These are phyloP conservation scores for Boletus coccyginus DNA, from an alignment of 768 basidiomycete species.

Conservation along the genomic window DNA sequence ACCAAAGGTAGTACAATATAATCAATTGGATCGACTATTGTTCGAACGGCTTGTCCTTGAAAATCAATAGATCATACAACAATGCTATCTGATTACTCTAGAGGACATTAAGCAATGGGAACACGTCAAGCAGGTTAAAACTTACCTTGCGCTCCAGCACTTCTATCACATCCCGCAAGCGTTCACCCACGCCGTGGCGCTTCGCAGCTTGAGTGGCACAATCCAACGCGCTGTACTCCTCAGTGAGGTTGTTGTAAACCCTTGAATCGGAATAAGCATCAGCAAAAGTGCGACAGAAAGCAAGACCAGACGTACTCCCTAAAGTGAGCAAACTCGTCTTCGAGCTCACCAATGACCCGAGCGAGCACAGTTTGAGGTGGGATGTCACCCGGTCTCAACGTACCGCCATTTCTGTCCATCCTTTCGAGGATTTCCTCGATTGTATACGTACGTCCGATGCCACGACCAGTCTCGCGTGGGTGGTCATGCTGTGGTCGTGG, in stretches of 20 bases:
- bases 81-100: conserved; percentile 95
- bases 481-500: neutral
- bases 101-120: neutral
- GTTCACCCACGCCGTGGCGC: conserved; percentile 82
- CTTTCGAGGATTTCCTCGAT: conserved; percentile 27
- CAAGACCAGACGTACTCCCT: conserved; percentile 63
- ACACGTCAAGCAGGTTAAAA: neutral
- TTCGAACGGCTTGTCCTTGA: conserved; percentile 60
- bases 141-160: conserved; percentile 86
- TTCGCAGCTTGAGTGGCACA: conserved; percentile 77
- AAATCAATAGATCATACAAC: conserved; percentile 78
- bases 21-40: conserved; percentile 1
- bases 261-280: conserved; percentile 39
- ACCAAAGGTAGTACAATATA: neutral
- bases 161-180: conserved; percentile 89
- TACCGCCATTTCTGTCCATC: conserved; percentile 25
- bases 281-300: neutral
- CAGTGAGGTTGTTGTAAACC: conserved; percentile 86
- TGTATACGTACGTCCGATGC: conserved; percentile 6
- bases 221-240: conserved; percentile 90
- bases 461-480: conserved; percentile 1
- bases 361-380: conserved; percentile 89
- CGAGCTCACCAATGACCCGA: conserved; percentile 81
- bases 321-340: conserved; percentile 94
- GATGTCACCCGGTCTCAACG: conserved; percentile 33